Base-by-base conservation (phyloP, 2,329 filamentous ascomycete genomes). In the Fusarium sp. region DNA sequence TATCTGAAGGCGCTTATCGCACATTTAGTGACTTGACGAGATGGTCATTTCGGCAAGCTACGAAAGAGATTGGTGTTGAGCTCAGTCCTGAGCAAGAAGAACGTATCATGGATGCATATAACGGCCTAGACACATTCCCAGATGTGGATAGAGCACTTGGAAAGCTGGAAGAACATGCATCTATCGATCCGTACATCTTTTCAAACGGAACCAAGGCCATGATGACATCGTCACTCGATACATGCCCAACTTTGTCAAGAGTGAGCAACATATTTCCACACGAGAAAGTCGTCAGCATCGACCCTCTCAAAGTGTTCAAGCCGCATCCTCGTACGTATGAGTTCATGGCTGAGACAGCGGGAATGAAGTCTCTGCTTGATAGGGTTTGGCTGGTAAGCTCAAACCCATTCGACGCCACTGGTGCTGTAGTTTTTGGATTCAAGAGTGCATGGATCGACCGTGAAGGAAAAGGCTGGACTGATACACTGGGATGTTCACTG, bases 371-470 rank as follows among this genome's bases (percentile, higher is more conserved):
- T 2, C 76, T 85, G 24, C 83, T 85, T 72, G 82, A 79, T 3
- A 83, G 87, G 32, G 85, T 94, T 20, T 94, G 92, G 91, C 81
- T 95, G 13, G 86, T 95, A 11, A 92, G 88, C 73, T 89, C 89
- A 4, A 95, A 95, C 78, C 90, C 93, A 6, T 95, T 95, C 79
- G 93, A 95, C 79, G 83, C 92, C 22, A 87, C 90, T 1, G 93
- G 93, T 0, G 90, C 92, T 2, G 86, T 85, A 69, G 85, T 85
- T 3, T 85, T 87, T 10, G 92, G 92, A 0, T 83, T 94, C 82
- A 86, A 87, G 75, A 88, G 90, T 30, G 89, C 87, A 18, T 94
- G 91, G 90, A 87, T 95, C 11, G 91, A 94, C 82, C 84, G 92
- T 32, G 81, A 79, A 20, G 87, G 88, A 0, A 84, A 81, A 14